phyloP scores from a whole-genome alignment of 176 grass and related monocot genomes.

The Phragmites australis region DNA sequence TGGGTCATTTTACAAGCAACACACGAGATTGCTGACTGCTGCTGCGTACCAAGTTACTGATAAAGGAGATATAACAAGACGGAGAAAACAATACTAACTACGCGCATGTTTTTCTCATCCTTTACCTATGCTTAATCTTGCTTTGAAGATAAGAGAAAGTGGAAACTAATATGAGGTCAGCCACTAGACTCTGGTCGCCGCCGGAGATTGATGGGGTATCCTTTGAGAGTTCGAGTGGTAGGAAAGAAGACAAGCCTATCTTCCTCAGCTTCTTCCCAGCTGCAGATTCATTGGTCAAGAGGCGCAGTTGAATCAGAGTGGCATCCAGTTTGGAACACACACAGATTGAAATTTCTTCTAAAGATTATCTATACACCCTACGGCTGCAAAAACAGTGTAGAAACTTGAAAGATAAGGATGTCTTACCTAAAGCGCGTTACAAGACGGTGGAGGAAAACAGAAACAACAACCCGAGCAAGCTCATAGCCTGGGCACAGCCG shows the following conservation, averaged over 20 bases:
- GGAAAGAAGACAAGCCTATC: conserved; percentile 86
- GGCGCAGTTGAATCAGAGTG: conserved; percentile 1
- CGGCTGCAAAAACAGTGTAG: neutral
- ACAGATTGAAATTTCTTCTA: neutral
- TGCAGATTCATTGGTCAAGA: conserved; percentile 47
- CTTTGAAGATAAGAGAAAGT: neutral
- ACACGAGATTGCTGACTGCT: neutral
- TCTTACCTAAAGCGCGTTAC: conserved; percentile 77
- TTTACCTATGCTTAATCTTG: conserved; percentile 33
- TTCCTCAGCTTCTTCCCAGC: conserved; percentile 85
- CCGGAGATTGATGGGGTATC: conserved; percentile 73
- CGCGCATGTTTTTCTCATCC: neutral
- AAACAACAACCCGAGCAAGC: conserved; percentile 84
- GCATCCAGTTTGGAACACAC: neutral
- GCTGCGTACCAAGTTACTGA: conserved; percentile 32
- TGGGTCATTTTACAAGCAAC: conserved; percentile 36
- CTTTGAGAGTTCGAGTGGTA: conserved; percentile 82
- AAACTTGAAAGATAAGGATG: neutral
- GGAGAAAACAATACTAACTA: neutral
- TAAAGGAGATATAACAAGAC: neutral
- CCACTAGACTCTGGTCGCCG: conserved; percentile 25
- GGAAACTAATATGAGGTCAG: neutral
- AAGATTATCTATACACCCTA: neutral
- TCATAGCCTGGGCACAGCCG: conserved; percentile 87
- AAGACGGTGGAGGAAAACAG: conserved; percentile 79